Percentiles rank a stretch among this genome's conserved stretches.
phyloP scores from a whole-genome alignment of 2,329 filamentous ascomycete species.

The Neonectria magnoliae region DNA sequence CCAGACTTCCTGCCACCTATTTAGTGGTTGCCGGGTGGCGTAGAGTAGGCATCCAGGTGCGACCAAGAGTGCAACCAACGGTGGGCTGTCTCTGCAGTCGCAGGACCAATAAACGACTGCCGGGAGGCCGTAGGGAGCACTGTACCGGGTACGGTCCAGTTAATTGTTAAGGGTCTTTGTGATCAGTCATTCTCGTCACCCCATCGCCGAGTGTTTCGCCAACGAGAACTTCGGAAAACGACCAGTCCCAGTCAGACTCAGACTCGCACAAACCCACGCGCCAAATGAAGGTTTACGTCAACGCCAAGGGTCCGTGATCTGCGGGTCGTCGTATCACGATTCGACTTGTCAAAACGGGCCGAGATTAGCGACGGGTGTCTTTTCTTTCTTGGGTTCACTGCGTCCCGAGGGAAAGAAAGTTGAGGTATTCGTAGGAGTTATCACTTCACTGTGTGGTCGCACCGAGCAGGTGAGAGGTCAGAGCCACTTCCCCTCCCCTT shows the following conservation, averaged over 20 bases:
- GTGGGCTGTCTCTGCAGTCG: not conserved
- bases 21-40: not conserved
- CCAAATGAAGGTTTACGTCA: conserved; percentile 1
- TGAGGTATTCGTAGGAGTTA: not conserved
- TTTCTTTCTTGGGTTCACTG: not conserved
- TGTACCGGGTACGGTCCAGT: not conserved
- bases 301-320: not conserved
- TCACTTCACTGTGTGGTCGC: not conserved
- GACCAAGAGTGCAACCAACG: not conserved
- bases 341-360: conserved; percentile 5
- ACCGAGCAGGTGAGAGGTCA: not conserved
- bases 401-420: not conserved
- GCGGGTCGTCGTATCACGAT: conserved; percentile 15
- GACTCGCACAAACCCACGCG: not conserved
- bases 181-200: conserved; percentile 12
- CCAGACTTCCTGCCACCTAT: not conserved
- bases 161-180: conserved; percentile 10
- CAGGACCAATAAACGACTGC: not conserved
- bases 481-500: not conserved
- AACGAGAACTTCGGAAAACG: not conserved
- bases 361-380: conserved; percentile 19
- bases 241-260: not conserved
- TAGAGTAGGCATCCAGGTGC: not conserved
- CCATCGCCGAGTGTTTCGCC: conserved; percentile 4
- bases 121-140: conserved; percentile 5